These are phyloP conservation scores for Diospyros kaki DNA, from an alignment of 148 eudicot species.

Conservation along the genomic window DNA sequence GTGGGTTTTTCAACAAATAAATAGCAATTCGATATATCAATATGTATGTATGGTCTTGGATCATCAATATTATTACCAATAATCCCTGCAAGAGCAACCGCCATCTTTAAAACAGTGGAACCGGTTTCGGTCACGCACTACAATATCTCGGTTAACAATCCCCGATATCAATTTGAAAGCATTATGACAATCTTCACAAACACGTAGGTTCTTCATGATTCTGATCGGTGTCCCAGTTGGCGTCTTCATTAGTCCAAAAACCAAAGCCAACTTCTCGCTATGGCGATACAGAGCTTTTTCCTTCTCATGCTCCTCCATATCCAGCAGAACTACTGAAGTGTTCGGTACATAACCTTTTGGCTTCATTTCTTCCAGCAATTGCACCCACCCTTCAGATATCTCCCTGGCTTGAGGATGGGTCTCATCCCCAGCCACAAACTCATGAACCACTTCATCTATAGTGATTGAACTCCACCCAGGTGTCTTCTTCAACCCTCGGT, in stretches of 20 bases:
- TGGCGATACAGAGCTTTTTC: conserved; percentile 11
- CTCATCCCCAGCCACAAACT: conserved; percentile 22
- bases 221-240: conserved; percentile 15
- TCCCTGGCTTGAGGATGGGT: conserved; percentile 20
- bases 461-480: conserved; percentile 19
- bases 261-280: conserved; percentile 21
- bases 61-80: conserved; percentile 7
- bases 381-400: conserved; percentile 16
- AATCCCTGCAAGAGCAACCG: conserved; percentile 21
- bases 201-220: conserved; percentile 22
- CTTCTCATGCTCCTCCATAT: conserved; percentile 20
- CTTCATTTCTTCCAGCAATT: conserved; percentile 14
- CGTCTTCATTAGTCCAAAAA: conserved; percentile 14
- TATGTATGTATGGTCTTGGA: no score
- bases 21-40: no score
- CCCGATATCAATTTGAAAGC: conserved; percentile 17
- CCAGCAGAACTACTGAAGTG: conserved; percentile 19
- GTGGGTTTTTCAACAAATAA: no score
- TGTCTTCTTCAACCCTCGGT: conserved; percentile 19
- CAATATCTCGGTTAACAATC: conserved; percentile 14
- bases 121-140: conserved; percentile 18
- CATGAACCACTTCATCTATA: conserved; percentile 13
- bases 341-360: conserved; percentile 18
- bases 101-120: conserved; percentile 20
- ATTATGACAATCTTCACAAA: conserved; percentile 20